Evolutionary conservation across 805 yeast genomes (phyloP).

Genomic region (Pichia occidentalis): DNA sequence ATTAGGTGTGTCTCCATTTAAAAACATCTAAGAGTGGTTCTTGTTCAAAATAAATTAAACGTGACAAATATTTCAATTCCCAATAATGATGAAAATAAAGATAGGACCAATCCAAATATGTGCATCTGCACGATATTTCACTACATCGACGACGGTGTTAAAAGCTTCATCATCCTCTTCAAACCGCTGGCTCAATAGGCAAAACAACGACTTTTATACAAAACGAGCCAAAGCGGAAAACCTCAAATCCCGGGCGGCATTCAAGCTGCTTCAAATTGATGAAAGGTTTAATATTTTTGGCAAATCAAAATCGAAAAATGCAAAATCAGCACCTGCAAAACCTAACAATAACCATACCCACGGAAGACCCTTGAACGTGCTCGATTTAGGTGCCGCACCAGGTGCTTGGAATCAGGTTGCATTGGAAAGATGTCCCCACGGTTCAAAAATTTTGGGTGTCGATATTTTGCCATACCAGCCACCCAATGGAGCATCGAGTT

Average conservation of each 20-base stretch:
- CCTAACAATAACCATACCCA: no score
- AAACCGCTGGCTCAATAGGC: conserved; percentile 69
- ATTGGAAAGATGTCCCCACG: conserved; percentile 39
- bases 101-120: no score
- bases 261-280: conserved; percentile 73
- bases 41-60: no score
- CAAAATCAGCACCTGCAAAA: no score
- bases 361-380: conserved; percentile 34
- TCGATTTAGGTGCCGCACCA: conserved; percentile 90
- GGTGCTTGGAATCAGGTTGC: conserved; percentile 95
- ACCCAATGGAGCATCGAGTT: conserved; percentile 68
- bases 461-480: conserved; percentile 77
- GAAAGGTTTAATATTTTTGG: conserved; percentile 52
- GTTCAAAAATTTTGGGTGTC: conserved; percentile 66
- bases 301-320: conserved; percentile 3
- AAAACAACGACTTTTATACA: conserved; percentile 56
- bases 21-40: no score
- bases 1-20: no score
- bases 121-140: no score
- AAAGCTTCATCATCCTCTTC: conserved; percentile 44
- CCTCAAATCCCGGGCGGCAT: conserved; percentile 83
- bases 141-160: neutral
- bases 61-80: no score
- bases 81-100: no score
- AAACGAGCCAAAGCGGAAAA: conserved; percentile 58